A percentile compares a stretch with the other conserved stretches of the same genome.
Conservation (phyloP, 2,329 filamentous ascomycete species). For the Lojkania enalia region DNA sequence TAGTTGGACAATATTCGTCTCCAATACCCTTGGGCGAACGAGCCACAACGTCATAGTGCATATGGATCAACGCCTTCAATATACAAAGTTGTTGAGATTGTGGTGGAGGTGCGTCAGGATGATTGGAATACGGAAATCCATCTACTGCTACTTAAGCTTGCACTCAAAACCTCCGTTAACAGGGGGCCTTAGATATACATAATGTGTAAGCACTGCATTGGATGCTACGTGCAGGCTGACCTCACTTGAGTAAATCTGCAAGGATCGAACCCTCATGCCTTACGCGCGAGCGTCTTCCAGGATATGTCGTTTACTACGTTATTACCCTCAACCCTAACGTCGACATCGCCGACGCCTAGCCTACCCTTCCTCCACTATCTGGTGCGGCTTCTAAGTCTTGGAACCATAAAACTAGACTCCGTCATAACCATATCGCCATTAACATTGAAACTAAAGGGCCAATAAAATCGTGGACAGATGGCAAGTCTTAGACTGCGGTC, state of each 20-base stretch:
- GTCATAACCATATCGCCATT: conserved; percentile 24
- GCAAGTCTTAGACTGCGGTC: conserved; percentile 29
- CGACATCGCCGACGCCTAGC: conserved; percentile 19
- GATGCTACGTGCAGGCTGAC: too few species aligned
- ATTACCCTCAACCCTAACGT: conserved; percentile 23
- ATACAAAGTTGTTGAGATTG: conserved; percentile 16
- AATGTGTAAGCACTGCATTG: conserved; percentile 14
- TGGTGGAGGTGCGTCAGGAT: conserved; percentile 22
- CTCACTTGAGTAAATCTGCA: conserved; percentile 26
- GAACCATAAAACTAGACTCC: conserved; percentile 21
- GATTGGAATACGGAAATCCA: conserved; percentile 28
- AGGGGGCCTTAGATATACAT: conserved; percentile 15
- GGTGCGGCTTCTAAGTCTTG: conserved; percentile 18
- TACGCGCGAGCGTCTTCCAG: conserved; percentile 16
- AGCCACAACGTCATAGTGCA: conserved; percentile 10
- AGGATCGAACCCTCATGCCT: conserved; percentile 24
- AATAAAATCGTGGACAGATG: conserved; percentile 31
- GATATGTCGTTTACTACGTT: conserved; percentile 30
- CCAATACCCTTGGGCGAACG: conserved; percentile 19
- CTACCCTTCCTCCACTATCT: conserved; percentile 15
- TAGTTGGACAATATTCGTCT: conserved; percentile 17
- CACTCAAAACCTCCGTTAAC: conserved; percentile 19
- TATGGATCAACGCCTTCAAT: conserved; percentile 19
- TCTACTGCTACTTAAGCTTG: conserved; percentile 24
- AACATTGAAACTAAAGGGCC: conserved; percentile 29